Conservation (phyloP, 805 yeast genomes). For the Lipomyces kockii region DNA sequence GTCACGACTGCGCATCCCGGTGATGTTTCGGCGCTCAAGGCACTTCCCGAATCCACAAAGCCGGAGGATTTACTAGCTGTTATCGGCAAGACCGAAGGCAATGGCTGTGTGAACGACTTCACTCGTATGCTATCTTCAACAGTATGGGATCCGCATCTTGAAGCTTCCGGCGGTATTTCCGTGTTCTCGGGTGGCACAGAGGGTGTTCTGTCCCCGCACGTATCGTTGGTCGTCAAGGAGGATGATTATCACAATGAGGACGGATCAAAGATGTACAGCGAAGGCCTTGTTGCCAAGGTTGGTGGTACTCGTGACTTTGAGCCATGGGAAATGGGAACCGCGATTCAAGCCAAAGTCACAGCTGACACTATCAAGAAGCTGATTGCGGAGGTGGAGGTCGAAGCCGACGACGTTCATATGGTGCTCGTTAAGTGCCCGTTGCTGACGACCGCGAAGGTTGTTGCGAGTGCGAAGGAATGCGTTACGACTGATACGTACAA, state of each 20-base stretch:
- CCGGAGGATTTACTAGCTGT: slow-evolving; percentile 33
- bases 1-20: slow-evolving; percentile 35
- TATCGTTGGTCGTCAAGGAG: slow-evolving; percentile 32
- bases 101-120: slow-evolving; percentile 37
- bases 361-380: slow-evolving; percentile 29
- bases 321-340: slow-evolving; percentile 38
- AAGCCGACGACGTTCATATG: slow-evolving; percentile 35
- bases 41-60: slow-evolving; percentile 23
- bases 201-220: slow-evolving; percentile 36
- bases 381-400: slow-evolving; percentile 32
- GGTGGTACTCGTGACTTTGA: slow-evolving; percentile 36
- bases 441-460: slow-evolving; percentile 36
- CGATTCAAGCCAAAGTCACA: slow-evolving; percentile 29
- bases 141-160: slow-evolving; percentile 36
- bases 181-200: slow-evolving; percentile 38
- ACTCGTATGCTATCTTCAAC: slow-evolving; percentile 37
- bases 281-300: slow-evolving; percentile 35
- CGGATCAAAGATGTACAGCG: slow-evolving; percentile 27
- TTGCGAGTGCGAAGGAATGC: slow-evolving; percentile 33
- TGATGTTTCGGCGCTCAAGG: slow-evolving; percentile 27
- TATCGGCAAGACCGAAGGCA: slow-evolving; percentile 36
- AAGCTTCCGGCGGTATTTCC: slow-evolving; percentile 29
- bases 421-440: slow-evolving; percentile 37
- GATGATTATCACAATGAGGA: slow-evolving; percentile 22
- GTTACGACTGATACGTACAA: slow-evolving; percentile 35